phyloP scores from a whole-genome alignment of 1,139 yeast species.

The Williopsis jadinii region DNA sequence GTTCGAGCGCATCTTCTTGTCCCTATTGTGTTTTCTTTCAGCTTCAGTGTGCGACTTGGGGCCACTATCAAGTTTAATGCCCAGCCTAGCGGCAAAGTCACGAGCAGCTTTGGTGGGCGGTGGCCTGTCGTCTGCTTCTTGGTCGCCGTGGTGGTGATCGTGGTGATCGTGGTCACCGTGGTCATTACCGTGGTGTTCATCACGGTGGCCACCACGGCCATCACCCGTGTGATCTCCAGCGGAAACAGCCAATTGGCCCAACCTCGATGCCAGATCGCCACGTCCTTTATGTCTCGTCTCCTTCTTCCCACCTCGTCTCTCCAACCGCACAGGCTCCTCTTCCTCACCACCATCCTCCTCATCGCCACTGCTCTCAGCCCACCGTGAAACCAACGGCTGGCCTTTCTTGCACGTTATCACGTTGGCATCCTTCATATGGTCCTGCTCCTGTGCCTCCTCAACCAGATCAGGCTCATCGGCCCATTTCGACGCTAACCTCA shows the following conservation, averaged over 20 bases:
- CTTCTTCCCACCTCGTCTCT: no score
- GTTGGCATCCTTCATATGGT: constrained; percentile 4
- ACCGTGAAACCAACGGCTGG: constrained; percentile 13
- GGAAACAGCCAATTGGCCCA: no score
- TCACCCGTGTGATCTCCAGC: no score
- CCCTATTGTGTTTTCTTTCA: constrained; percentile 8
- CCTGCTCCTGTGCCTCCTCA: constrained; percentile 12
- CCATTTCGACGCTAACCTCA: constrained; percentile 21
- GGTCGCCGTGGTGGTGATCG: no score
- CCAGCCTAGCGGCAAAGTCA: constrained; percentile 17
- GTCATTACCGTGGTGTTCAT: no score
- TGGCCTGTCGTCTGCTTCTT: no score
- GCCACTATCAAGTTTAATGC: constrained; percentile 5
- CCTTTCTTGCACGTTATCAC: constrained; percentile 14
- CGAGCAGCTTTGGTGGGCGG: constrained; percentile 15
- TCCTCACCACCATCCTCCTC: neutral
- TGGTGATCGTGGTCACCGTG: no score
- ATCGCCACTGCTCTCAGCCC: constrained; percentile 12
- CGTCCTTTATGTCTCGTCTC: no score
- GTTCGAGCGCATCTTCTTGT: constrained; percentile 4
- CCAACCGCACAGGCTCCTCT: neutral
- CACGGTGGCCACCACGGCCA: no score
- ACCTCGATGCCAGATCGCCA: no score
- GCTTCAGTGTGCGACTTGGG: constrained; percentile 5
- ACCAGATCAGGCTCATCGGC: constrained; percentile 15